Evolutionary conservation across 2,329 filamentous ascomycete genomes (phyloP).

Genomic region (Venturia carpophila): DNA sequence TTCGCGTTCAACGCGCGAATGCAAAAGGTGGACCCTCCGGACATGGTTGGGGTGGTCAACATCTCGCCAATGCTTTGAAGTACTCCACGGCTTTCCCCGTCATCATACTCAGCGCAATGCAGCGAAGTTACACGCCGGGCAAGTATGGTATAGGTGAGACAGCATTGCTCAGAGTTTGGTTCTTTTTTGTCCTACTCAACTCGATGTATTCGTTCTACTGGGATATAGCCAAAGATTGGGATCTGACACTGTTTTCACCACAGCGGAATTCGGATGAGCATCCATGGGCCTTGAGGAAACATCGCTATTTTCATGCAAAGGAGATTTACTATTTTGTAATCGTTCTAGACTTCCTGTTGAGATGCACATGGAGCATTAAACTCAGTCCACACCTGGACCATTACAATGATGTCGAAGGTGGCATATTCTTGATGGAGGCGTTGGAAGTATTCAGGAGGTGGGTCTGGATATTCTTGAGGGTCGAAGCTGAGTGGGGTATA

Average conservation of each 20-base stretch:
- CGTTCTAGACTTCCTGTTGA: conserved; percentile 65
- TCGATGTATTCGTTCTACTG: conserved; percentile 97
- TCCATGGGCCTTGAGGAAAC: conserved; percentile 68
- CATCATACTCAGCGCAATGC: conserved; percentile 68
- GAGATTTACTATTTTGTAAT: conserved; percentile 79
- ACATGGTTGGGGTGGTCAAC: conserved; percentile 70
- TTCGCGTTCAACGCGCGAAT: conserved; percentile 56
- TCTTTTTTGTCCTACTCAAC: conserved; percentile 69
- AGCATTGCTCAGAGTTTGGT: conserved; percentile 49
- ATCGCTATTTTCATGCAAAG: conserved; percentile 63
- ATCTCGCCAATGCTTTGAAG: conserved; percentile 89
- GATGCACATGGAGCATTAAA: conserved; percentile 89
- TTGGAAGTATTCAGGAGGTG: conserved; percentile 82
- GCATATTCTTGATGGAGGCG: conserved; percentile 79
- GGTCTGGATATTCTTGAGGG: conserved; percentile 95
- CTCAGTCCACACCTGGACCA: conserved; percentile 74
- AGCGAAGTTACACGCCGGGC: conserved; percentile 64
- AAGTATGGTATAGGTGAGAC: conserved; percentile 47
- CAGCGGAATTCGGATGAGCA: conserved; percentile 55
- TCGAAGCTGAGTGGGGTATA: conserved; percentile 77
- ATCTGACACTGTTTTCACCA: conserved; percentile 70
- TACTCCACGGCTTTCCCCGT: conserved; percentile 94
- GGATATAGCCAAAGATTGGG: conserved; percentile 96
- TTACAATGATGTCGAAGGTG: conserved; percentile 77
- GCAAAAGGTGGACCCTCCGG: conserved; percentile 38